Evolutionary conservation across 768 basidiomycete species (phyloP).

Genomic region (Boletus rubropictus): DNA sequence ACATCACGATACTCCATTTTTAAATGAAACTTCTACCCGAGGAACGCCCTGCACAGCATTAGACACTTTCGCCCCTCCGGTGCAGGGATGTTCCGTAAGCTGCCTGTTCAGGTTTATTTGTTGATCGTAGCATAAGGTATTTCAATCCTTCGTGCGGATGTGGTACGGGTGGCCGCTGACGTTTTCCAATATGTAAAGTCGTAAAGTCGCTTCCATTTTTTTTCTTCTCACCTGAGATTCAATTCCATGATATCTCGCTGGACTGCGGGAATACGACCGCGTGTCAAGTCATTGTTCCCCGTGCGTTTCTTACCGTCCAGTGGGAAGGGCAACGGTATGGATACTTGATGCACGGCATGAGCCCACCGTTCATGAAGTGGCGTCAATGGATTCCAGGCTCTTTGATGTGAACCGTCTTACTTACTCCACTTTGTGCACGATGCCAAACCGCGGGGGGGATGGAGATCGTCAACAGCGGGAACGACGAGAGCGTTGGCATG

Average conservation of each 20-base stretch:
- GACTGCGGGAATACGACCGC: conserved; percentile 8
- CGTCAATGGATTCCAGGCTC: background rate
- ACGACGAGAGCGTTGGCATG: background rate
- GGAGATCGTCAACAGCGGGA: background rate
- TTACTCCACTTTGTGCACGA: background rate
- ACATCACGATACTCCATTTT: conserved; percentile 7
- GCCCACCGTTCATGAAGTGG: background rate
- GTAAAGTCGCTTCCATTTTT: conserved; percentile 1
- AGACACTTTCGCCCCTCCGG: conserved; percentile 17
- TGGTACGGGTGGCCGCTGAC: conserved; percentile 10
- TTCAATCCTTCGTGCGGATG: background rate
- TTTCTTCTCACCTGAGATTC: conserved; percentile 10
- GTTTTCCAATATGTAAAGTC: conserved; percentile 7
- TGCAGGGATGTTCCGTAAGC: conserved; percentile 18
- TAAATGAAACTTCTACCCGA: conserved; percentile 5
- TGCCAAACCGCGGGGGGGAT: background rate
- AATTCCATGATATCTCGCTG: conserved; percentile 8
- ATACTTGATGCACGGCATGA: background rate
- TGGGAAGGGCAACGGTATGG: background rate
- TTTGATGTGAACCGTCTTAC: background rate
- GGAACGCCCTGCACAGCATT: conserved; percentile 21
- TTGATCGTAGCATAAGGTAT: conserved; percentile 1
- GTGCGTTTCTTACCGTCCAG: background rate
- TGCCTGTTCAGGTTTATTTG: conserved; percentile 5
- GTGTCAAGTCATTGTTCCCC: background rate